Evolutionary conservation across 2,329 filamentous ascomycete species (phyloP).

Genomic region (Sporothrix humicola): DNA sequence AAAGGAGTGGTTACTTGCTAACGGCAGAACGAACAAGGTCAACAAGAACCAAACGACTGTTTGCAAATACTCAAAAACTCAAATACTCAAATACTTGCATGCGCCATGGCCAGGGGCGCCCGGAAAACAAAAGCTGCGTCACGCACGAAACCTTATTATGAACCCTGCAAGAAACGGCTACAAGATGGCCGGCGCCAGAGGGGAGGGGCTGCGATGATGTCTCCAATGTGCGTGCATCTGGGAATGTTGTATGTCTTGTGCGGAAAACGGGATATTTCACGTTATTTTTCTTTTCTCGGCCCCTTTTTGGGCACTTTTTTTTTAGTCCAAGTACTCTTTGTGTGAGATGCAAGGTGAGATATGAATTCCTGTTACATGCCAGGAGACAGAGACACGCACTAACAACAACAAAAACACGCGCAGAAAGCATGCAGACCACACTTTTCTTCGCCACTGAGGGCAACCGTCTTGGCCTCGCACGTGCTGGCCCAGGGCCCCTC

Average conservation of each 20-base stretch:
- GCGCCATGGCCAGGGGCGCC: constrained; percentile 13
- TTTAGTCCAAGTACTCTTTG: too few species aligned
- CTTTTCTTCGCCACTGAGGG: not conserved
- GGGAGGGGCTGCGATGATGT: not conserved
- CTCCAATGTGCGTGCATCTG: not conserved
- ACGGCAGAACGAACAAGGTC: not conserved
- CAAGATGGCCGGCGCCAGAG: too few species aligned
- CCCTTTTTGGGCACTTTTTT: too few species aligned
- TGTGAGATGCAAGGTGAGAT: too few species aligned
- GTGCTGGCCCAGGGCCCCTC: constrained; percentile 1
- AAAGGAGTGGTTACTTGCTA: not conserved
- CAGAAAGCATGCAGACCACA: constrained; percentile 10
- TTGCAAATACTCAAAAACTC: not conserved
- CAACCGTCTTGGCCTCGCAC: constrained; percentile 10
- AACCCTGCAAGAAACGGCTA: constrained; percentile 12
- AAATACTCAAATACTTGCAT: constrained; percentile 4
- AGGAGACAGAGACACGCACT: constrained; percentile 17
- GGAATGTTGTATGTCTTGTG: not conserved
- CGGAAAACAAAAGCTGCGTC: not conserved
- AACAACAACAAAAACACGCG: constrained; percentile 1
- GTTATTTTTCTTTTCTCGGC: too few species aligned
- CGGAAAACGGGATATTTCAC: not conserved
- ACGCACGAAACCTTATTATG: constrained; percentile 21
- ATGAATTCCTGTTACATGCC: not conserved
- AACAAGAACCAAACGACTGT: not conserved